phyloP scores from a whole-genome alignment of 192 early-diverging fungal species.

The Coemansia asiatica region DNA sequence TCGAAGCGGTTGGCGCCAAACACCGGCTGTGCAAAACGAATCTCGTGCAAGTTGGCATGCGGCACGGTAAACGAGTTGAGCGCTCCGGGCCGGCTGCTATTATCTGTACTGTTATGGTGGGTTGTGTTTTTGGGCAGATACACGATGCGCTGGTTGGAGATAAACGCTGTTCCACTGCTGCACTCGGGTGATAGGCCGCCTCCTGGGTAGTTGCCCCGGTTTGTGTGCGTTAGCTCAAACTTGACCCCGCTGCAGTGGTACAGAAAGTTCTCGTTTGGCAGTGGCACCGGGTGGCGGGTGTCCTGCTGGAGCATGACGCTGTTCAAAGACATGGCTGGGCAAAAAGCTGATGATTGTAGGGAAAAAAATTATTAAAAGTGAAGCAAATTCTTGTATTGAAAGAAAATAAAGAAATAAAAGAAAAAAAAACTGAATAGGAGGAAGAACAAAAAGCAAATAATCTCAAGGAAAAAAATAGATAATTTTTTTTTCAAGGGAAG shows the following conservation, averaged over 20 bases:
- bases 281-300: conserved; percentile 45
- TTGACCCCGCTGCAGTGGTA: conserved; percentile 56
- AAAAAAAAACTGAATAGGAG: background rate
- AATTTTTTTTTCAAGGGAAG: background rate
- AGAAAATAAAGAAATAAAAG: background rate
- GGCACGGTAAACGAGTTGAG: conserved; percentile 45
- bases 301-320: conserved; percentile 41
- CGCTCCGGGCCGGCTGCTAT: background rate
- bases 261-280: conserved; percentile 49
- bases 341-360: background rate
- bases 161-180: conserved; percentile 41
- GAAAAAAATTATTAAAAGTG: background rate
- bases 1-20: conserved; percentile 48
- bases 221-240: conserved; percentile 41
- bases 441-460: background rate
- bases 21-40: conserved; percentile 36
- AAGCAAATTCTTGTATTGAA: background rate
- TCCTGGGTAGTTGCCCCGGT: conserved; percentile 34
- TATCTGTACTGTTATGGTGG: conserved; percentile 24
- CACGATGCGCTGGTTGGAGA: conserved; percentile 52
- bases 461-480: background rate
- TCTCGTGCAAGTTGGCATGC: conserved; percentile 26
- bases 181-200: conserved; percentile 15
- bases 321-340: conserved; percentile 38
- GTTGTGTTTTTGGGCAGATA: conserved; percentile 32